Percentiles rank a stretch among this genome's conserved stretches.
Evolutionary conservation across 768 basidiomycete species (phyloP).

Genomic region (Xanthoconium stramineum): DNA sequence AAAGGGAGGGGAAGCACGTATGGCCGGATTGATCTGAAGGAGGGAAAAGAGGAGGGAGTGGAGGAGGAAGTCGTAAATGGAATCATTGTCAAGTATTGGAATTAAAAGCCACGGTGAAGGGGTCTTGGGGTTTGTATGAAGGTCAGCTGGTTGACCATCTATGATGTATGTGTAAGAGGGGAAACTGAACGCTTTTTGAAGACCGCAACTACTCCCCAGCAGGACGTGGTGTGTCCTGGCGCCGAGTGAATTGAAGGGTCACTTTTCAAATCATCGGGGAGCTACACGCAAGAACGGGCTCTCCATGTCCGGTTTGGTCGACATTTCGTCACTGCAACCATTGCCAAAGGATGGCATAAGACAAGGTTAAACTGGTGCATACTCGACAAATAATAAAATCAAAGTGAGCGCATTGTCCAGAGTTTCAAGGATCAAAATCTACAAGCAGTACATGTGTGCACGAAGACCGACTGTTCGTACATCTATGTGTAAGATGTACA

Average conservation of each 20-base stretch:
- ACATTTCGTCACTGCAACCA: no score
- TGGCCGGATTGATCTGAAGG: conserved; percentile 44
- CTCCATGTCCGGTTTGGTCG: no score
- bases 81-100: conserved; percentile 56
- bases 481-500: conserved; percentile 8
- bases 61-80: no score
- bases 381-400: background rate
- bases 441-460: conserved; percentile 16
- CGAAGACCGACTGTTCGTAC: conserved; percentile 8
- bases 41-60: conserved; percentile 37
- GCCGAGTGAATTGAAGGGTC: no score
- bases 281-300: no score
- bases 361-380: background rate
- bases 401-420: background rate
- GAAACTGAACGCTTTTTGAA: background rate
- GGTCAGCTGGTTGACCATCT: background rate
- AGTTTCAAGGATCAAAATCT: conserved; percentile 9
- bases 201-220: no score
- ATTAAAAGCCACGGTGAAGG: conserved; percentile 25
- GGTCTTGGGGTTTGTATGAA: background rate
- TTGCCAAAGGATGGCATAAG: no score
- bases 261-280: no score
- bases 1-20: conserved; percentile 50
- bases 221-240: no score
- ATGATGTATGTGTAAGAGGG: background rate